A percentile compares a stretch with the other conserved stretches of the same genome.
Evolutionary conservation across 306 rosid genomes (phyloP).

Genomic region (Trifolium subterraneum): DNA sequence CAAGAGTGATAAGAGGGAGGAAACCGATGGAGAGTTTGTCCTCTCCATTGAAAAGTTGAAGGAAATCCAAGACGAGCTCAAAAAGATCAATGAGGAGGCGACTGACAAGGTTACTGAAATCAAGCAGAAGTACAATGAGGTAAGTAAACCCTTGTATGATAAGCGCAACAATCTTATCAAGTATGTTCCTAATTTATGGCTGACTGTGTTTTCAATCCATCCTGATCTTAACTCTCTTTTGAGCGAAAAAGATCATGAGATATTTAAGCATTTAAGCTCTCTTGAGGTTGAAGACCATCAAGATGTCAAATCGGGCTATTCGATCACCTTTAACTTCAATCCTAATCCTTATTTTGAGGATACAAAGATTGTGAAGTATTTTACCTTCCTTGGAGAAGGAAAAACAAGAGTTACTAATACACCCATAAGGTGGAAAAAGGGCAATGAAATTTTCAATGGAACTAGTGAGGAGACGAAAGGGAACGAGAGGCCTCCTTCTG

Average conservation of each 20-base stretch:
- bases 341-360: constrained; percentile 91
- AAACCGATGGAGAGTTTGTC: constrained; percentile 78
- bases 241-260: constrained; percentile 85
- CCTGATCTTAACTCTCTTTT: constrained; percentile 72
- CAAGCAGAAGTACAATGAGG: constrained; percentile 75
- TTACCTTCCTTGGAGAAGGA: constrained; percentile 85
- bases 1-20: constrained; percentile 40
- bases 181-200: constrained; percentile 85
- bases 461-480: constrained; percentile 80
- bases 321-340: constrained; percentile 76
- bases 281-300: constrained; percentile 90
- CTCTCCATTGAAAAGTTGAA: constrained; percentile 84
- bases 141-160: constrained; percentile 68
- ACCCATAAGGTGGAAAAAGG: constrained; percentile 92
- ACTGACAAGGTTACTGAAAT: constrained; percentile 70
- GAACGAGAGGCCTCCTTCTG: constrained; percentile 71
- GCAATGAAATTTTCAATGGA: constrained; percentile 80
- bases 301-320: constrained; percentile 91
- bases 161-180: constrained; percentile 70
- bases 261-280: constrained; percentile 81
- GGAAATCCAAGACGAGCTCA: constrained; percentile 96
- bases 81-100: constrained; percentile 79
- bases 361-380: constrained; percentile 75
- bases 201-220: constrained; percentile 89
- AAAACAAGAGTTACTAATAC: constrained; percentile 78